Evolutionary conservation across 2,329 filamentous ascomycete species (phyloP), one percentile per base, ranked within the genome.

Genomic region (Blastomyces emzantsi): DNA sequence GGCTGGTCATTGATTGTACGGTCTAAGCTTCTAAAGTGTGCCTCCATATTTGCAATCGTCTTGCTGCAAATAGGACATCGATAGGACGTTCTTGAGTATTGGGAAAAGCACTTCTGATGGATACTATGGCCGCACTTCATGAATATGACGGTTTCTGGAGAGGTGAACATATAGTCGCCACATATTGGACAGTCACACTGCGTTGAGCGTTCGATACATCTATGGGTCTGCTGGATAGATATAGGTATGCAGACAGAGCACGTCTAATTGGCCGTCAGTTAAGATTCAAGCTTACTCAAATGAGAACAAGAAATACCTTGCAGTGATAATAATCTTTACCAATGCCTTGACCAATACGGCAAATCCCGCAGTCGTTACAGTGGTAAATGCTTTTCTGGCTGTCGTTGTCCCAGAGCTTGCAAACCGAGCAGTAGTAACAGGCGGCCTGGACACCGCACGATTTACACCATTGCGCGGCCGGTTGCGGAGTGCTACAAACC

Each of bases 151-250:
- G 90, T 87, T 63, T 87, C 86, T 2, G 90, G 89, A 9, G 93
- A 96, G 1, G 90, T 95, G 75, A 97, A 97, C 81, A 99, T 90
- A 74, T 96, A 96, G 65, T 97, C 92, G 67, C 92, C 89, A 75
- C 94, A 99, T 63, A 99, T 96, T 4, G 94, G 94, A 74, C 94
- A 99, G 73, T 97, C 89, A 72, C 92, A 96, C 73, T 99, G 92
- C 41, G 91, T 96, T 9, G 92, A 92, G 59, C 91, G 85, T 75
- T 97, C 94, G 68, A 97, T 93, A 72, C 94, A 99, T 69, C 90
- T 92, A 79, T 99, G 94, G 7, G 89, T 89, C 52, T 84, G 86
- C 71, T 90, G 87, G 64, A 92, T 90, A 2, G 88, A 87, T 68
- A 97, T 96, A 8, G 90, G 89, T 71, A 97, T 94, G 78, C 94